Conservation (phyloP, 305 asterid species). For the Fraxinus albicans region DNA sequence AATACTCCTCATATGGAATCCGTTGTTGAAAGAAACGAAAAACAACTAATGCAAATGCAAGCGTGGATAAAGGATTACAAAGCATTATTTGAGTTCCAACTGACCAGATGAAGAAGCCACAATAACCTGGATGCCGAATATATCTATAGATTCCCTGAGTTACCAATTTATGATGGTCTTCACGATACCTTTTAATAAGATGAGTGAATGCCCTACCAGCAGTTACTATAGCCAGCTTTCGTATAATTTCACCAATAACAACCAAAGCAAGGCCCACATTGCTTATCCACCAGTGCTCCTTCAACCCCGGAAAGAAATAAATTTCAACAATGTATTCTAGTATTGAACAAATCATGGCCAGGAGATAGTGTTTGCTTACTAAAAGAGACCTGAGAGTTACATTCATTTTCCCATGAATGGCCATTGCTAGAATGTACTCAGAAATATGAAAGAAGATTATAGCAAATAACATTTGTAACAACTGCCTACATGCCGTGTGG, state of each 20-base stretch:
- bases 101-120: conserved; percentile 82
- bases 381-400: conserved; percentile 63
- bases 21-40: conserved; percentile 67
- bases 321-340: conserved; percentile 68
- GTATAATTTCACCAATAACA: conserved; percentile 62
- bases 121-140: conserved; percentile 76
- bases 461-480: conserved; percentile 61
- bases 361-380: conserved; percentile 55
- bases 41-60: conserved; percentile 61
- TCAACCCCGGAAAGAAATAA: conserved; percentile 61
- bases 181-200: conserved; percentile 57
- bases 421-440: conserved; percentile 67
- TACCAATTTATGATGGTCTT: conserved; percentile 65
- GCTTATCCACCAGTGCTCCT: conserved; percentile 69
- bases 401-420: conserved; percentile 61
- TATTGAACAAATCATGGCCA: conserved; percentile 69
- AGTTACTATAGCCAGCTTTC: conserved; percentile 78
- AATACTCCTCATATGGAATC: conserved; percentile 78
- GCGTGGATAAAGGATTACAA: conserved; percentile 65
- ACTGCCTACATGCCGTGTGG: conserved; percentile 61
- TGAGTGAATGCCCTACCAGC: conserved; percentile 86
- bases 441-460: conserved; percentile 67
- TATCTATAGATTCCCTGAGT: conserved; percentile 62
- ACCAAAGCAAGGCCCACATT: conserved; percentile 63
- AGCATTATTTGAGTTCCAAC: conserved; percentile 85